Evolutionary conservation across 225 moss, liverwort and hornwort genomes (phyloP), one percentile per base, ranked within the genome.

Genomic region (Polytrichum formosum): DNA sequence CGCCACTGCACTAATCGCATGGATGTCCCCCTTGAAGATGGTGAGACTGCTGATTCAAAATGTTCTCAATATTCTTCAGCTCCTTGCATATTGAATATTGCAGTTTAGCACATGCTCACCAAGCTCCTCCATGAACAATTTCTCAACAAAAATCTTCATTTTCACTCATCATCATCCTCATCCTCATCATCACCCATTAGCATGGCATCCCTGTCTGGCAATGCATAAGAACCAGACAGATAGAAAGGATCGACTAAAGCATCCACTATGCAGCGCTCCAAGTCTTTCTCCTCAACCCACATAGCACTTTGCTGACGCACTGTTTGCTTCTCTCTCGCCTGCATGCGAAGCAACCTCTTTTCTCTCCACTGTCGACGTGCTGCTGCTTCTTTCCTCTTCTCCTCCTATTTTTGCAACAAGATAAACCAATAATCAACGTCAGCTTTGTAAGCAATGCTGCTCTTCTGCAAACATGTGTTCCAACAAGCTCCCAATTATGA

Each of bases 251-350:
- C 90, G 37, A 90, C 87, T 69, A 97, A 82, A 59, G 96, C 96
- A 79, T 93, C 96, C 63, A 93, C 56, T 74, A 92, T 91, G 73
- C 96, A 90, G 63, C 96, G 90, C 79, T 97, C 93, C 53, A 97
- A 67, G 72, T 97, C 90, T 66, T 90, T 93, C 77, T 88, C 86
- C 72, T 97, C 93, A 74, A 97, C 90, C 96, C 96, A 97, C 84
- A 80, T 75, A 13, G 96, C 85, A 59, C 96, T 97, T 76, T 93
- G 90, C 71, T 89, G 90, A 28, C 92, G 90, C 64, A 93, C 56
- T 21, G 56, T 53, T 74, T 83, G 81, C 71, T 84, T 92, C 70
- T 79, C 77, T 70, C 79, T 92, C 66, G 73, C 69, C 27, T 88
- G 69, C 62, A 89, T 83, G 61, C 87, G 89, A 35, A 85, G 81